Evolutionary conservation across 2,329 filamentous ascomycete genomes (phyloP).

Genomic region (Mycogone perniciosa): DNA sequence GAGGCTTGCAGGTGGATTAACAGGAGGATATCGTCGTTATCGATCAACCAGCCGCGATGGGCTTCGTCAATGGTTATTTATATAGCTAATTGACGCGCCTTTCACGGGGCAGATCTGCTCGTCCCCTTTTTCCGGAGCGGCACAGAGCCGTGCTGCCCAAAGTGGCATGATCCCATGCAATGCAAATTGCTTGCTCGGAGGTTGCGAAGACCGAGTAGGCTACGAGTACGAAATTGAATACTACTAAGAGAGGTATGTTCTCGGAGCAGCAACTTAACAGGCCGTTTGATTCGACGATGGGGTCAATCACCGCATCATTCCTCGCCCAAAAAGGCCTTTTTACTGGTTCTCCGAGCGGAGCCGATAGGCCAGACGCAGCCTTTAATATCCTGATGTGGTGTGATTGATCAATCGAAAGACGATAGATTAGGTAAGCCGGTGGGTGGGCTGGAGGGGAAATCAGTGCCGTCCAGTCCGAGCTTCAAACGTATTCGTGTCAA

Average conservation of each 20-base stretch:
- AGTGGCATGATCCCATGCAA: constrained; percentile 4
- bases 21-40: too few relatives aligned
- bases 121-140: constrained; percentile 6
- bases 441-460: neutral
- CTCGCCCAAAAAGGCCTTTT: neutral
- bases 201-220: too few relatives aligned
- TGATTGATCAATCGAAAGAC: constrained; percentile 3
- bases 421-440: neutral
- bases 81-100: too few relatives aligned
- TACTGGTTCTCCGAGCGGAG: constrained; percentile 5
- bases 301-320: neutral
- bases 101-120: neutral
- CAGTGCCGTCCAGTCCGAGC: neutral
- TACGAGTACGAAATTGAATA: too few relatives aligned
- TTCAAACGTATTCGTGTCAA: constrained; percentile 3
- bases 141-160: constrained; percentile 1
- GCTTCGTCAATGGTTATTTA: too few relatives aligned
- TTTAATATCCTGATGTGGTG: constrained; percentile 8
- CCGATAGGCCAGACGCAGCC: constrained; percentile 9
- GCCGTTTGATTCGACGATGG: neutral
- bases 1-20: too few relatives aligned
- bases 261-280: neutral
- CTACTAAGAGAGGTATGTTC: neutral
- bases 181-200: too few relatives aligned
- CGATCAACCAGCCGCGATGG: too few relatives aligned